Base-by-base conservation (phyloP, 768 basidiomycete genomes). In the Tricholoma sp. region DNA sequence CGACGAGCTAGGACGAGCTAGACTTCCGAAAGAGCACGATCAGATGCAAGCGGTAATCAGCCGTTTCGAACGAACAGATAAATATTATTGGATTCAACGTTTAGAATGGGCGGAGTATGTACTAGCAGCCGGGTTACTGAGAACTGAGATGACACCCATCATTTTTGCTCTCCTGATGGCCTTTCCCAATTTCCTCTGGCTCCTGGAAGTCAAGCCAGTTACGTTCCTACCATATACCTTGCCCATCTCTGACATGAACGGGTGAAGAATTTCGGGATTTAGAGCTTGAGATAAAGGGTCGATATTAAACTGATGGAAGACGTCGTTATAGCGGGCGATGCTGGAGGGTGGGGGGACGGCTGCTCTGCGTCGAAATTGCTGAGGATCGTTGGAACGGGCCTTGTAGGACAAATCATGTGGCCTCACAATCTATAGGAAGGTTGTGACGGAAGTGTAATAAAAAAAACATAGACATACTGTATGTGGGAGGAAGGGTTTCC, bases 91-190 rank as follows among this genome's bases (percentile, higher is more conserved):
- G n/a, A 32, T 48, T 31, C 47, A 31, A 44, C 52, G 52, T 32
- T 53, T 53, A 18, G 29, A 31, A 44, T 42, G 9, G 12, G 10
- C 32, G 2, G 39, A 42, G 13, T 44, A 44, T 42, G 33, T 33
- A 53, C 7, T 29, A 4, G 33, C 10, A 2, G 17, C 44, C 3
- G 57, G 24, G 36, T 61, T 74, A 65, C 77, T 78, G 61, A 78
- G 74, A 15, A 75, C 61, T 8, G 92, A 89, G 53, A 96, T 82
- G 55, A 92, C 67, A 39, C 95, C 95, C 90, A 96, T 94, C 80
- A 87, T 86, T 73, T 88, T 91, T 57, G 95, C 89, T 57, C 95
- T 76, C 45, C 89, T 84, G 56, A 97, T 87, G 44, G 94, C 90
- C 71, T 93, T 93, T 57, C 83, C 89, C 4, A 97, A 62, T 58